Evolutionary conservation across 768 basidiomycete genomes (phyloP), one percentile per base, ranked within the genome.

Genomic region (Melanogaster broomeanus): DNA sequence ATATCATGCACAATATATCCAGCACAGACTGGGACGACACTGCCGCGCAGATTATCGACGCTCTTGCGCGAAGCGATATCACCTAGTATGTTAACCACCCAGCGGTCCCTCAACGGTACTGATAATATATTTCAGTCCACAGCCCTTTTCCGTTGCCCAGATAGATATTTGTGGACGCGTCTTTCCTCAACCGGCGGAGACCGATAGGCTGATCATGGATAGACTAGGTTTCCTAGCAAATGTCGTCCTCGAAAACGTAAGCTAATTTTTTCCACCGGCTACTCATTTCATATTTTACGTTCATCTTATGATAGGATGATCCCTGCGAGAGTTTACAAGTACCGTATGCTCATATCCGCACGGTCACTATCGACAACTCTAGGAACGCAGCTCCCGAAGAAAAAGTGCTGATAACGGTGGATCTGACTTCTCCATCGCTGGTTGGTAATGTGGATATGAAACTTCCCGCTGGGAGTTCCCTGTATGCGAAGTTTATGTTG

Each of bases 1-100:
- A 65, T 30, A 60, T 76, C 15, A 57, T 87, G 48, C 72, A 77
- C 49, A 63, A 70, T 15, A 70, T 77, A 6, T 64, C 73, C 4
- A 71, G 62, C 18, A 66, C 65, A 21, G 73, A 81, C 41, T 87
- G 85, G 85, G 79, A 81, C 48, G 61, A 71, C n/a, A 75, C 79
- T 4, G 70, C 77, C 7, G 57, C 67, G 16, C 74, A 73, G 55
- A 77, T 86, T 16, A 65, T 79, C 1, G 74, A 80, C 48, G 60
- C 66, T 16, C 66, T 87, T 10, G 78, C 83, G 12, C 62, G 57
- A 13, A 70, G 64, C 19, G 76, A 80, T 52, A 61, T 79, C 3
- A 63, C 70, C 15, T 85, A 72, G 84, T 85, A 48, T 53, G 82
- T 68, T 19, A 28, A 56, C 30, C 35, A 39, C 38, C 48, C 19